Base-by-base conservation (phyloP, 129 eudicot genomes). In the Chrysanthemum lavandulifolium region DNA sequence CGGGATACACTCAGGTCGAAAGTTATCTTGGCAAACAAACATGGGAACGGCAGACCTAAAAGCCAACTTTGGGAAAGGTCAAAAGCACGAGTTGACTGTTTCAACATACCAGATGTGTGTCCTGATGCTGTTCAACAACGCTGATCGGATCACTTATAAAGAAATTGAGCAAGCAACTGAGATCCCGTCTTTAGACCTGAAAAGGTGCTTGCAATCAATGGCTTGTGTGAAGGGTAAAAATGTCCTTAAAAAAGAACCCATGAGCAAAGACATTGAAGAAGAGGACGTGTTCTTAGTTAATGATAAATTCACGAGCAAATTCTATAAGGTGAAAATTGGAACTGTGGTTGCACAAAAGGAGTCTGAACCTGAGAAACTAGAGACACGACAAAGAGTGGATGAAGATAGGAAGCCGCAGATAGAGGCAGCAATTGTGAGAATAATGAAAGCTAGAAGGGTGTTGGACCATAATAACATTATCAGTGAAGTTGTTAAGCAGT, bases 51-150 rank as follows among this genome's bases (percentile, higher is more conserved):
- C 91, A 66, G 97, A 87, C 62, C 1, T 90, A 16, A 85, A 86
- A 73, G 95, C 94, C 13, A 79, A 77, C 6, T 90, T 90, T 49
- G 87, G 87, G 16, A 83, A 90, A 52, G 83, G 81, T 18, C 91
- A 90, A 59, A 85, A 85, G 57, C 92, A 90, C 65, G 95, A 87
- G 78, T 73, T 90, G 67, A 83, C 78, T 52, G 97, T 90, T 0
- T 90, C 97, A 14, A 87, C 95, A 33, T 87, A 80, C 72, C 97
- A 90, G 56, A 90, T 87, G 97, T 85, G 91, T 73, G 91, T 90
- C 50, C 77, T 87, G 21, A 83, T 90, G 91, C 79, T 90, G 21
- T 90, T 87, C 65, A 90, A 87, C 72, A 83, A 79, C 65, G 67
- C 88, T 11, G 89, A 90, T 12, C 68, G 65, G 73, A 83, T 87